Evolutionary conservation across 2,329 filamentous ascomycete species (phyloP).

Genomic region (Hypoxylon sp.): DNA sequence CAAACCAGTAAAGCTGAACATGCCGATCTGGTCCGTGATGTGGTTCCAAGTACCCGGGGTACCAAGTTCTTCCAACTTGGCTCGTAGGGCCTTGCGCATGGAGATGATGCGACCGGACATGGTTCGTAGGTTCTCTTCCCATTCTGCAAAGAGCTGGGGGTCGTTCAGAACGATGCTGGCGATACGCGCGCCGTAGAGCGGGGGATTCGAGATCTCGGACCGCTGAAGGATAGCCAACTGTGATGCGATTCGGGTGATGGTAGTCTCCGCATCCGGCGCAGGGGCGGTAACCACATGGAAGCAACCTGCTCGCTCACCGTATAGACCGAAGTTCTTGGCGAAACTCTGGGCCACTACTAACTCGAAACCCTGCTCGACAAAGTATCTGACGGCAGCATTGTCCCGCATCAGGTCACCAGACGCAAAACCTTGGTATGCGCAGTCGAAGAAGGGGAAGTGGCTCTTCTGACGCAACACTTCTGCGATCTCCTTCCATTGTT

Average conservation of each 20-base stretch:
- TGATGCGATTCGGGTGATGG: conserved; percentile 78
- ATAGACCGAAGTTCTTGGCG: conserved; percentile 98
- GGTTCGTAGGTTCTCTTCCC: conserved; percentile 90
- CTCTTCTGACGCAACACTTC: conserved; percentile 80
- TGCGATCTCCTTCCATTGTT: conserved; percentile 95
- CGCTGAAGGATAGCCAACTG: conserved; percentile 96
- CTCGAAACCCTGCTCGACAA: conserved; percentile 91
- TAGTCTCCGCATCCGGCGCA: conserved; percentile 74
- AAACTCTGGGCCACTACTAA: conserved; percentile 93
- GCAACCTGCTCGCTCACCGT: conserved; percentile 94
- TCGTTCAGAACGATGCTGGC: conserved; percentile 89
- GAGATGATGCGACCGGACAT: conserved; percentile 96
- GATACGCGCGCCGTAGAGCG: conserved; percentile 92
- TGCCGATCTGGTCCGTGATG: conserved; percentile 98
- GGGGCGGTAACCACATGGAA: conserved; percentile 93
- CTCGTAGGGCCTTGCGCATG: conserved; percentile 86
- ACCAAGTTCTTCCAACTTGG: conserved; percentile 84
- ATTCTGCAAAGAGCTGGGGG: conserved; percentile 83
- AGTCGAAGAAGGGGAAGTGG: conserved; percentile 99
- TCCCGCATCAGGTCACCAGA: conserved; percentile 89
- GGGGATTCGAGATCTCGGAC: conserved; percentile 97
- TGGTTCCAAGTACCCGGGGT: conserved; percentile 96
- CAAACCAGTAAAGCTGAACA: conserved; percentile 96
- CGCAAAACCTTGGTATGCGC: conserved; percentile 97
- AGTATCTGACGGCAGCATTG: conserved; percentile 93